Base-by-base conservation (phyloP, 768 basidiomycete species). In the Russula griseocarnosa region DNA sequence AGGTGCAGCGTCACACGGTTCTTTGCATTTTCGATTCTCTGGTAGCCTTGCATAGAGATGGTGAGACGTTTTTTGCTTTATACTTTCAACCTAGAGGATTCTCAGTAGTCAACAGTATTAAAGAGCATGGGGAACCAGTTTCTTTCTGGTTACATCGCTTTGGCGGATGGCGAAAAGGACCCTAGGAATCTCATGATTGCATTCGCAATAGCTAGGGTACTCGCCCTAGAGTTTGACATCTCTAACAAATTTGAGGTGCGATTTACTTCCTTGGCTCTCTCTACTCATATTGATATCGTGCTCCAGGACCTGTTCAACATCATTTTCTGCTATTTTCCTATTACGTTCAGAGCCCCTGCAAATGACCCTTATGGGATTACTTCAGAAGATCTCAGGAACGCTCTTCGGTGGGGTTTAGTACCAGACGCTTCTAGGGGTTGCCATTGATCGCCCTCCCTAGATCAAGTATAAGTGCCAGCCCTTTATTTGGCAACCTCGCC, bases 311-410 rank as follows among this genome's bases (percentile, higher is more conserved):
- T 98, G 54, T 98, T 96, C 76, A 92, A 98, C 70, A 87, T 98
- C 72, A 90, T 88, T 0, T 98, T 95, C 74, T 98, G 97, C 74
- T 99, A 99, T 74, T 99, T 98, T 76, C 97, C 97, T 0, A 98
- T 99, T 61, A 92, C 94, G 0, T 99, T 97, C 77, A 83, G 90
- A 62, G 94, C 96, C 10, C 93, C 95, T 20, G 89, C 93, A 1
- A 87, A 94, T 69, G 94, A 98, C 71, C 94, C 93, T 20, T 94
- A 96, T 73, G 89, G 90, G 4, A 95, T 99, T 63, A 90, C 87
- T 3, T 79, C 90, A 0, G 92, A 95, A 36, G 91, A 98, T 71
- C 81, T 99, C 24, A 88, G 89, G 70, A 67, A 72, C 57, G 79
- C 87, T 2, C 80, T 98, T 18, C 80, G 86, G 90, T 88, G 69